These are phyloP conservation scores for Vigna trinervia DNA, from an alignment of 306 rosid species.

Conservation along the genomic window DNA sequence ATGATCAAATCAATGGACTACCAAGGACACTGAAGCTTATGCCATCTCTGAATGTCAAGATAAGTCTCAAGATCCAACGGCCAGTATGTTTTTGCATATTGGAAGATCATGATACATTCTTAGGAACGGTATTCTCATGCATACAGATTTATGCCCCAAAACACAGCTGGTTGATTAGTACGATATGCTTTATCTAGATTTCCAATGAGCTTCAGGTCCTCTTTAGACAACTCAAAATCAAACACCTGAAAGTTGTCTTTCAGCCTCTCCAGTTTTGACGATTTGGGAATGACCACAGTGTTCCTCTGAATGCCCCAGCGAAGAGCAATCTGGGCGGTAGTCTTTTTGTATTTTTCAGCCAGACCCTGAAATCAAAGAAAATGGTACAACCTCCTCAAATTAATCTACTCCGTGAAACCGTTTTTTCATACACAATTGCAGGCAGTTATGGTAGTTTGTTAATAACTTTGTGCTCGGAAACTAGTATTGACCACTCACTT, in stretches of 20 bases:
- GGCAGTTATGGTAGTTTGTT: not conserved
- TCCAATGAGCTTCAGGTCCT: slow-evolving; percentile 71
- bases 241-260: slow-evolving; percentile 73
- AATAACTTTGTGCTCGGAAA: not conserved
- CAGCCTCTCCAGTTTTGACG: slow-evolving; percentile 82
- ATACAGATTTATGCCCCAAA: slow-evolving; percentile 84
- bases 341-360: slow-evolving; percentile 74
- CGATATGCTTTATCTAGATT: slow-evolving; percentile 64
- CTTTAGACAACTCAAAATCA: slow-evolving; percentile 71
- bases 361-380: slow-evolving; percentile 58
- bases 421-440: slow-evolving; percentile 4
- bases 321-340: slow-evolving; percentile 74
- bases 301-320: slow-evolving; percentile 86
- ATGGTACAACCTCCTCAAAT: slow-evolving; percentile 21
- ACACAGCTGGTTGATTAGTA: slow-evolving; percentile 80
- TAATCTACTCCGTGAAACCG: slow-evolving; percentile 8
- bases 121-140: slow-evolving; percentile 52
- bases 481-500: slow-evolving; percentile 53
- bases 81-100: slow-evolving; percentile 6
- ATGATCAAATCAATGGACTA: slow-evolving; percentile 26
- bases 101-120: slow-evolving; percentile 9
- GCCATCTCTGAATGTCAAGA: slow-evolving; percentile 7
- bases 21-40: not conserved
- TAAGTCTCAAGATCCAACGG: slow-evolving; percentile 25
- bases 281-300: slow-evolving; percentile 79